Percentiles rank a stretch among this genome's conserved stretches.
These are phyloP conservation scores for Aureobasidium sp. DNA, from an alignment of 2,329 filamentous ascomycete species.

Conservation along the genomic window DNA sequence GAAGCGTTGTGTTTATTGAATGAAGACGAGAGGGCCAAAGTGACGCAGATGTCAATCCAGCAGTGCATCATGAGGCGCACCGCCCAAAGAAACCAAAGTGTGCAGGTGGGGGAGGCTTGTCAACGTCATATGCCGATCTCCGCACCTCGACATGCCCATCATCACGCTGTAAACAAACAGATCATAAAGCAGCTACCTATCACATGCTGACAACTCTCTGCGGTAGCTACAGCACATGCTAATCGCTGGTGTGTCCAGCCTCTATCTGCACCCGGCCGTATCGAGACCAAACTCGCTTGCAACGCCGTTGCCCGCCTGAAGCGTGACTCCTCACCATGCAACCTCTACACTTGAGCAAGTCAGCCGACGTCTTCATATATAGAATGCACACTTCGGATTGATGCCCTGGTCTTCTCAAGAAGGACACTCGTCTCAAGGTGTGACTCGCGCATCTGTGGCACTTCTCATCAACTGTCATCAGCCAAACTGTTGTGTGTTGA, in stretches of 20 bases:
- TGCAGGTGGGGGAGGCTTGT: slow-evolving; percentile 7
- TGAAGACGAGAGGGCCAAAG: background rate
- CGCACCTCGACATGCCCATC: background rate
- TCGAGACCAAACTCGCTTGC: background rate
- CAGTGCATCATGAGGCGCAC: slow-evolving; percentile 6
- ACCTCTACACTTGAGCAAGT: background rate
- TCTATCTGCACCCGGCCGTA: slow-evolving; percentile 7
- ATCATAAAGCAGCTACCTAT: background rate
- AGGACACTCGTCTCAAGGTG: background rate
- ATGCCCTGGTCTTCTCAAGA: background rate
- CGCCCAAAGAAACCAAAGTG: background rate
- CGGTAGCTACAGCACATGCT: background rate
- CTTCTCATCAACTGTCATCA: no score
- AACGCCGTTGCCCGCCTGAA: slow-evolving; percentile 1
- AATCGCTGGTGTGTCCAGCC: background rate
- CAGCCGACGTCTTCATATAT: background rate
- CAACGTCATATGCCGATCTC: slow-evolving; percentile 1
- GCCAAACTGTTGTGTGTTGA: no score
- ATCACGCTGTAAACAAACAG: slow-evolving; percentile 2
- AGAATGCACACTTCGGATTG: background rate
- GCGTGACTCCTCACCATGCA: slow-evolving; percentile 2
- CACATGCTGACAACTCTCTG: slow-evolving; percentile 5
- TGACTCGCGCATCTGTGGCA: no score
- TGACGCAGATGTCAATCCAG: slow-evolving; percentile 3
- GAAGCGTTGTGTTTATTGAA: slow-evolving; percentile 4